Conservation (phyloP, 495 filamentous ascomycete genomes). For the Aspergillus cavernicola region DNA sequence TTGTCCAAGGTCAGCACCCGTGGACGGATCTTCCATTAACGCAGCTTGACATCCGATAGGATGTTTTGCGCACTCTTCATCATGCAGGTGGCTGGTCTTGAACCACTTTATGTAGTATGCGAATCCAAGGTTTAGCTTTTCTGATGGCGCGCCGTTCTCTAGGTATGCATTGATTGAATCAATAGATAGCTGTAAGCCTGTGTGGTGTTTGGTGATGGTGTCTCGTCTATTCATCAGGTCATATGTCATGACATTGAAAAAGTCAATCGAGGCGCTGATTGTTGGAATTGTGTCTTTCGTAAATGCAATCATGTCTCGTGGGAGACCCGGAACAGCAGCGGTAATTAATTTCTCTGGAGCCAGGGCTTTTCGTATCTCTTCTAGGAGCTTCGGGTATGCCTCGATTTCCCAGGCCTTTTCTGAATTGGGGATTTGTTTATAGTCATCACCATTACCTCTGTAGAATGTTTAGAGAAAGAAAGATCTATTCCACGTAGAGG, state of each 20-base stretch:
- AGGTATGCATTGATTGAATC: no score
- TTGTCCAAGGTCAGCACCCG: constrained; percentile 35
- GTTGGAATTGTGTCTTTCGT: constrained; percentile 54
- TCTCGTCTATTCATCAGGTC: constrained; percentile 76
- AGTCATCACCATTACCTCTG: constrained; percentile 73
- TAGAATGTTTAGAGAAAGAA: no score
- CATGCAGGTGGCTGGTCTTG: constrained; percentile 48
- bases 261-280: constrained; percentile 65
- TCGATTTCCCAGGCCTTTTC: constrained; percentile 58
- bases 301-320: constrained; percentile 69
- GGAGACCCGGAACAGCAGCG: constrained; percentile 63
- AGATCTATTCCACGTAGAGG: no score
- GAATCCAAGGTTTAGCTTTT: constrained; percentile 69
- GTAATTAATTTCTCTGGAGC: constrained; percentile 60
- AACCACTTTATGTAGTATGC: constrained; percentile 75
- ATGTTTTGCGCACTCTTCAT: constrained; percentile 34
- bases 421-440: constrained; percentile 63
- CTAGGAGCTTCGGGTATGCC: constrained; percentile 61
- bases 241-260: constrained; percentile 78
- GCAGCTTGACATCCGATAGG: constrained; percentile 63
- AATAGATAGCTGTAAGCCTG: no score
- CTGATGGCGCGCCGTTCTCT: constrained; percentile 51
- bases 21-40: constrained; percentile 47
- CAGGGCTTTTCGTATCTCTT: constrained; percentile 55
- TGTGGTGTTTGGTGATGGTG: constrained; percentile 64